Base-by-base conservation (phyloP, 2,329 filamentous ascomycete genomes). In the Biscogniauxia mediterranea region DNA sequence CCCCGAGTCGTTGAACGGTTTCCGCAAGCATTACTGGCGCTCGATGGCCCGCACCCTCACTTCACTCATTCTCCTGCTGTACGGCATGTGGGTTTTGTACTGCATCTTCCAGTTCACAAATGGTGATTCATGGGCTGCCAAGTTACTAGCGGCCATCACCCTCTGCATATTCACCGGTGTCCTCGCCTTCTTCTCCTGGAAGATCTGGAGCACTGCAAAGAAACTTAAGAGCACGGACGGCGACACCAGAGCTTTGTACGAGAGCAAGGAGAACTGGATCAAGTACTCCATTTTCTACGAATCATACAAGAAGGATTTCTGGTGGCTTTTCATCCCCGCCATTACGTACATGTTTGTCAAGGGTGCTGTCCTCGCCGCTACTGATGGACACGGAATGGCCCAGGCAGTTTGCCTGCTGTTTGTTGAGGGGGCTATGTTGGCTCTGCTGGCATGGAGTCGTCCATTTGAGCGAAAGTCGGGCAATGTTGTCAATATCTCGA, bases 221-320 rank as follows among this genome's bases (percentile, higher is more conserved):
- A 85, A 86, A 70, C 89, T 92, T 66, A 94, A 91, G 81, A 83
- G 87, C 71, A 71, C 81, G 28, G 89, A 96, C 67, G 94, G 94
- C 60, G 90, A 93, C 72, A 77, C 84, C 0, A 81, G 83, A 17
- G 85, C 81, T 13, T 83, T 99, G 8, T 98, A 93, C 76, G 91
- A 97, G 62, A 85, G 98, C 78, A 96, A 95, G 81, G 85, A 90
- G 61, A 88, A 89, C 50, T 97, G 95, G 93, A 84, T 92, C 75
- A 96, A 95, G 80, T 99, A 99, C 83, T 95, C 91, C 71, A 83
- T 97, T 64, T 98, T 99, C 79, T 99, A 99, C 80, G 95, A 98
- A 71, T 89, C 89, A 69, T 98, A 97, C 83, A 93, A 92, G 80
- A 92, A 91, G 77, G 87, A 89, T 69, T 97, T 94, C 80, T 99